A percentile compares a stretch with the other conserved stretches of the same genome.
Conservation (phyloP, 208 protist species). For the Leishmania braziliensis region DNA sequence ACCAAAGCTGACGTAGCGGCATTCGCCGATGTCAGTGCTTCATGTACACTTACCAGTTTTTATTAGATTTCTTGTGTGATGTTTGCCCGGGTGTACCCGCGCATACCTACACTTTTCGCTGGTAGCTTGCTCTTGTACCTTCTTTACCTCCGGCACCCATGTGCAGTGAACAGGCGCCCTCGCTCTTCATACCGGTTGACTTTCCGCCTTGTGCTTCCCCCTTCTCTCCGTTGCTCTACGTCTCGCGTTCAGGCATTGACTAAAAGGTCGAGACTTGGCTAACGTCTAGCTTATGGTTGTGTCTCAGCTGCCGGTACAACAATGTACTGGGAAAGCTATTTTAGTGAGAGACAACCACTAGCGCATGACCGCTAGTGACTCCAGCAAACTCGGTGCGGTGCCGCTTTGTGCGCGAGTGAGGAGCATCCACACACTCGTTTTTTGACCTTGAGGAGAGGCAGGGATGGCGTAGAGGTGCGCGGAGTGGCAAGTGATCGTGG, state of each 20-base stretch:
- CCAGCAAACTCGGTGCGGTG: background rate
- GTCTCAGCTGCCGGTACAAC: background rate
- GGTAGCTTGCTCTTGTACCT: background rate
- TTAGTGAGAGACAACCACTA: background rate
- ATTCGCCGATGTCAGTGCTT: too few relatives aligned
- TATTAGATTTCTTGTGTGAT: background rate
- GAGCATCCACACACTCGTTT: background rate
- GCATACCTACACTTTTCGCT: background rate
- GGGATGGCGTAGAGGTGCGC: background rate
- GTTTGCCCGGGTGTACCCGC: background rate
- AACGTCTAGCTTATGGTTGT: background rate
- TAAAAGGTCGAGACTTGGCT: background rate
- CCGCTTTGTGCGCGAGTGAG: background rate
- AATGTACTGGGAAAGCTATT: background rate
- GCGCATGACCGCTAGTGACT: background rate
- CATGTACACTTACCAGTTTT: background rate
- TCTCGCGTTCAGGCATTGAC: background rate
- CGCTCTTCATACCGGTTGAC: background rate
- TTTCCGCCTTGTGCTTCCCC: background rate
- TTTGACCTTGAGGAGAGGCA: background rate
- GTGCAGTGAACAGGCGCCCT: background rate
- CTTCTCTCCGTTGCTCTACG: background rate
- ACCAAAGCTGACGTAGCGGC: slow-evolving; percentile 17
- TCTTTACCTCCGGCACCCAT: background rate
- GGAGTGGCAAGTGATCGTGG: background rate